Conservation (phyloP, 306 rosid species). For the Cajanus cajan region DNA sequence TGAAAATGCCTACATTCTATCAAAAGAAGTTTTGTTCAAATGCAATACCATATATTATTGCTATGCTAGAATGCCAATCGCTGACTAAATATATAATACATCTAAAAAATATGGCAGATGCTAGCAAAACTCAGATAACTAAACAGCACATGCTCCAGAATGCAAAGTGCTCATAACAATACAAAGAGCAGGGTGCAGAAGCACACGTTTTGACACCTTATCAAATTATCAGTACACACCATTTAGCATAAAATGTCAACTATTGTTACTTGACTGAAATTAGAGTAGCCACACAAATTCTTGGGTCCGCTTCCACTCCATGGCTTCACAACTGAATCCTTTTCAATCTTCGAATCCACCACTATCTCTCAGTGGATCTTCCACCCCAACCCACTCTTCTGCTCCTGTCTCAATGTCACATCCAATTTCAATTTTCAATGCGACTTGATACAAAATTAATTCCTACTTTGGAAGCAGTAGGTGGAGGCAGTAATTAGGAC, state of each 20-base stretch:
- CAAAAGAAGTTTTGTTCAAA: background rate
- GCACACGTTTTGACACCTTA: background rate
- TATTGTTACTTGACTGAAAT: background rate
- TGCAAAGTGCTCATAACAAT: background rate
- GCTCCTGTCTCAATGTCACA: background rate
- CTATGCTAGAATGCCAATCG: background rate
- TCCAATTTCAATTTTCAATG: background rate
- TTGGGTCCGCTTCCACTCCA: background rate
- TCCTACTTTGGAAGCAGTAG: background rate
- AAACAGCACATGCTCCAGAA: background rate
- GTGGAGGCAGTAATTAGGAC: background rate
- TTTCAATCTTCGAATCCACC: background rate
- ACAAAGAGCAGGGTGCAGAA: background rate
- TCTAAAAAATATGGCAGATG: background rate
- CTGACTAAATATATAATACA: background rate
- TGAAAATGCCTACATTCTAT: too few species aligned
- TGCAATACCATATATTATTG: background rate
- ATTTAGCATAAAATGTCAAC: background rate
- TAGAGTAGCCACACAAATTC: background rate
- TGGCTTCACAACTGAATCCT: background rate
- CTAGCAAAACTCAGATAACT: background rate
- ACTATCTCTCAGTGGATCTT: background rate
- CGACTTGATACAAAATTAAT: background rate
- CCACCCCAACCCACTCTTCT: background rate
- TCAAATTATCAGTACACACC: background rate